phyloP scores from a whole-genome alignment of 805 yeast genomes.

The Wickerhamomyces mucosus region DNA sequence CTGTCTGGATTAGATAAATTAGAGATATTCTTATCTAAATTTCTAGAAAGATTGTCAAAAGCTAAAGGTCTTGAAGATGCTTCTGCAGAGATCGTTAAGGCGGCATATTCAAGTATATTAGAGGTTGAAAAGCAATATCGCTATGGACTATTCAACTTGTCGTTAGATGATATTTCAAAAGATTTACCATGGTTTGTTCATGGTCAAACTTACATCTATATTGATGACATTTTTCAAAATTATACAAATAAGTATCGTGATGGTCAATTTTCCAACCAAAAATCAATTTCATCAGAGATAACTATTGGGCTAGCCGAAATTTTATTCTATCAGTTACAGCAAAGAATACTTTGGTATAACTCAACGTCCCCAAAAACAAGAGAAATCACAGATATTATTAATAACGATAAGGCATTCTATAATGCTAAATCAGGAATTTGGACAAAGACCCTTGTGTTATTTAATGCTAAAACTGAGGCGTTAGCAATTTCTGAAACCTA shows the following conservation, averaged over 20 bases:
- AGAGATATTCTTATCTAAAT: conserved; percentile 17
- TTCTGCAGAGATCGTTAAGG: conserved; percentile 16
- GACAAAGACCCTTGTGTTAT: conserved; percentile 48
- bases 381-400: conserved; percentile 12
- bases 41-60: conserved; percentile 14
- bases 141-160: conserved; percentile 24
- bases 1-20: conserved; percentile 17
- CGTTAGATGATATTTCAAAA: conserved; percentile 19
- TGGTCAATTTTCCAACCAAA: too few relatives aligned
- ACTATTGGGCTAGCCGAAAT: conserved; percentile 30
- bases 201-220: conserved; percentile 26
- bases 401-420: conserved; percentile 15
- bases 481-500: conserved; percentile 55
- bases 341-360: conserved; percentile 24
- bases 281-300: conserved; percentile 11
- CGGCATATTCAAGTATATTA: conserved; percentile 23
- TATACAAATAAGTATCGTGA: conserved; percentile 11
- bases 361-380: conserved; percentile 13
- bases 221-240: conserved; percentile 33
- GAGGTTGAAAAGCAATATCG: conserved; percentile 30
- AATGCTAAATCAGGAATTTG: conserved; percentile 34
- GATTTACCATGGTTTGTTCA: conserved; percentile 40
- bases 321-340: conserved; percentile 30
- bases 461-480: conserved; percentile 44
- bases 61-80: conserved; percentile 10